These are phyloP conservation scores for Peniophora sp. DNA, from an alignment of 1,284 basidiomycete genomes.

Conservation along the genomic window DNA sequence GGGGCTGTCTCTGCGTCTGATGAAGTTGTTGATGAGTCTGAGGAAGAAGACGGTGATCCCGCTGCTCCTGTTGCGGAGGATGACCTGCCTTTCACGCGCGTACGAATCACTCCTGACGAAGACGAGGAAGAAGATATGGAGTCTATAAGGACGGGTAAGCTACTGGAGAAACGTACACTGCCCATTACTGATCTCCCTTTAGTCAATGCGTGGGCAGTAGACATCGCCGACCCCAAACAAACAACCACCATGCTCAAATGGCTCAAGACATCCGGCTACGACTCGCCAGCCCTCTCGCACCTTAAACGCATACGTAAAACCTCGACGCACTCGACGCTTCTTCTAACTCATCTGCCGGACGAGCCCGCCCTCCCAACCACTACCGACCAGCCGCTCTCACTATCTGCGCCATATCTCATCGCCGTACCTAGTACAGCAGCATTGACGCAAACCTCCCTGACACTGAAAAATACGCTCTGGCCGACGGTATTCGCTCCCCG, in stretches of 20 bases:
- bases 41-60: slow-evolving; percentile 7
- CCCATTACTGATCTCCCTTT: slow-evolving; percentile 2
- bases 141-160: slow-evolving; percentile 46
- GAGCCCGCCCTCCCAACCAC: slow-evolving; percentile 21
- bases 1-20: slow-evolving; percentile 22
- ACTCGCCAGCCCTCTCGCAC: slow-evolving; percentile 57
- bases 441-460: slow-evolving; percentile 59
- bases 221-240: slow-evolving; percentile 62
- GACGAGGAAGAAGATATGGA: slow-evolving; percentile 54
- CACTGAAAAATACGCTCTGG: slow-evolving; percentile 68
- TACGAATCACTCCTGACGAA: slow-evolving; percentile 44
- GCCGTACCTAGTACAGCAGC: slow-evolving; percentile 69
- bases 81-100: slow-evolving; percentile 54
- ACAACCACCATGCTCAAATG: slow-evolving; percentile 67
- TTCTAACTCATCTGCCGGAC: slow-evolving; percentile 34
- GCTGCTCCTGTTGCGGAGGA: slow-evolving; percentile 43
- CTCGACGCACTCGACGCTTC: slow-evolving; percentile 37
- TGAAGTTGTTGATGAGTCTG: slow-evolving; percentile 24
- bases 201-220: slow-evolving; percentile 81
- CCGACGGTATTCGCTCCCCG: slow-evolving; percentile 74
- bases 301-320: slow-evolving; percentile 73
- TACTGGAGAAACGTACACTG: neutral
- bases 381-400: slow-evolving; percentile 23
- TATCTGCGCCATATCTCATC: slow-evolving; percentile 44
- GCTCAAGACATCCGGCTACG: slow-evolving; percentile 53